phyloP scores from a whole-genome alignment of 2,329 filamentous ascomycete genomes.

The Orbilia brochopaga region DNA sequence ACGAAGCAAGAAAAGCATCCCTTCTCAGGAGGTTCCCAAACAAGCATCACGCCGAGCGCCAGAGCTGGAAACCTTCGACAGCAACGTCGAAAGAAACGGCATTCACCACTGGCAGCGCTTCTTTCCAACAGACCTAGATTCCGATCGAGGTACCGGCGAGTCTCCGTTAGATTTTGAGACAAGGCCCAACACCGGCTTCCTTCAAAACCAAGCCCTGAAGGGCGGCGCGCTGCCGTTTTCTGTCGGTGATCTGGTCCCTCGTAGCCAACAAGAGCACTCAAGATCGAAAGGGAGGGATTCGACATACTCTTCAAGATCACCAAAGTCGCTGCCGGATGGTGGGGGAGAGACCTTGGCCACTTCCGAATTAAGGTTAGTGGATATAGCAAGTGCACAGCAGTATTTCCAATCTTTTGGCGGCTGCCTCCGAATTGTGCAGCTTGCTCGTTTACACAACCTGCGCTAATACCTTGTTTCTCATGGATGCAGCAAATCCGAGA shows the following conservation, averaged over 20 bases:
- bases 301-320: slow-evolving; percentile 14
- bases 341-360: slow-evolving; percentile 11
- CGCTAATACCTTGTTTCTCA: neutral
- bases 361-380: slow-evolving; percentile 49
- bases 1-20: slow-evolving; percentile 11
- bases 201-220: neutral
- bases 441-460: neutral
- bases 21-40: slow-evolving; percentile 30
- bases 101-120: neutral
- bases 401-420: slow-evolving; percentile 18
- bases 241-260: neutral
- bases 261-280: neutral
- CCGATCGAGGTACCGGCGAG: neutral
- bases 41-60: slow-evolving; percentile 19
- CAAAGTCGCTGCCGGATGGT: neutral
- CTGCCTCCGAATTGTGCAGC: slow-evolving; percentile 9
- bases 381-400: slow-evolving; percentile 31
- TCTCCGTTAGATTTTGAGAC: neutral
- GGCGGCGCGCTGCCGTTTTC: neutral
- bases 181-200: neutral
- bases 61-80: slow-evolving; percentile 8
- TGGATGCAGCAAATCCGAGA: neutral
- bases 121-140: neutral
- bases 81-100: slow-evolving; percentile 3
- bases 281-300: slow-evolving; percentile 1